phyloP scores from a whole-genome alignment of 257 asterid genomes.

The Solanum sejunctum region DNA sequence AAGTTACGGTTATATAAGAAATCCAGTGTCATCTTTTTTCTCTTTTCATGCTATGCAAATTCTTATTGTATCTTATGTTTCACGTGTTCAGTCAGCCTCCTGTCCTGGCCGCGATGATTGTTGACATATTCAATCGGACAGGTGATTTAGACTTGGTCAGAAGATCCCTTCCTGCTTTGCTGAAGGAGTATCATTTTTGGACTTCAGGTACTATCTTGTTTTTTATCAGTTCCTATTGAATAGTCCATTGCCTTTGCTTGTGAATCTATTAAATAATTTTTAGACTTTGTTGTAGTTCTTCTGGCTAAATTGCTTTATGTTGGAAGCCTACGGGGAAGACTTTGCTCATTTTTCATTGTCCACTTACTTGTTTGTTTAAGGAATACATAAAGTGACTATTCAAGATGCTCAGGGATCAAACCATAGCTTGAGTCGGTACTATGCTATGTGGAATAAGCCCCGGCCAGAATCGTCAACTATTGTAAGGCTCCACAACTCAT shows the following conservation, averaged over 20 bases:
- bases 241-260: not conserved
- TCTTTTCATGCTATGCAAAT: not conserved
- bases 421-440: slow-evolving; percentile 59
- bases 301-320: not conserved
- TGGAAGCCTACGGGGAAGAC: not conserved
- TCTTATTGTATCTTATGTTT: not conserved
- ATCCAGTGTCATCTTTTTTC: not conserved
- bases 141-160: slow-evolving; percentile 37
- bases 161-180: slow-evolving; percentile 66
- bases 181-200: slow-evolving; percentile 74
- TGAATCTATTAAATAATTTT: not conserved
- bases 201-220: slow-evolving; percentile 41
- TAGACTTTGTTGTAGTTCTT: not conserved
- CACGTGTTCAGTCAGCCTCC: slow-evolving; percentile 74
- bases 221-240: not conserved
- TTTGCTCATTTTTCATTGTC: not conserved
- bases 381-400: slow-evolving; percentile 62
- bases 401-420: slow-evolving; percentile 45
- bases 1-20: not conserved
- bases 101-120: slow-evolving; percentile 69
- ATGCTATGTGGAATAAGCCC: slow-evolving; percentile 84
- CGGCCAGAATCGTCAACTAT: slow-evolving; percentile 82
- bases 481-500: slow-evolving; percentile 21
- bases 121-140: slow-evolving; percentile 46
- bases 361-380: slow-evolving; percentile 13